phyloP scores from a whole-genome alignment of 2,329 filamentous ascomycete species.

The Aurifilum marmelostoma region DNA sequence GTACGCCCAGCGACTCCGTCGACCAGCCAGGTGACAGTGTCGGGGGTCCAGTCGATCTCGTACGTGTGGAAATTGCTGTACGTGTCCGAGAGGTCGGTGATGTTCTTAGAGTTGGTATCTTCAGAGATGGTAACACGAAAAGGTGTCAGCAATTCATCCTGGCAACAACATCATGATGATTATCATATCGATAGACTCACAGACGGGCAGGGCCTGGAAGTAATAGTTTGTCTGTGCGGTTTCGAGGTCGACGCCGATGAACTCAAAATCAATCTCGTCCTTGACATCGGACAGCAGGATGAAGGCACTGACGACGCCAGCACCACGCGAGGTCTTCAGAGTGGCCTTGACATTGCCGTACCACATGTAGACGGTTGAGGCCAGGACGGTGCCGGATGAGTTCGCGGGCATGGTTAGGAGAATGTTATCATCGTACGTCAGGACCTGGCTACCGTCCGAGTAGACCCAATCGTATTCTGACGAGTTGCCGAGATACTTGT shows the following conservation, averaged over 20 bases:
- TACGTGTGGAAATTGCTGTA: constrained; percentile 84
- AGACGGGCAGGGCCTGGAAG: constrained; percentile 89
- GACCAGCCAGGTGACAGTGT: constrained; percentile 82
- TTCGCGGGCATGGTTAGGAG: constrained; percentile 87
- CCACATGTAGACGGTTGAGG: constrained; percentile 88
- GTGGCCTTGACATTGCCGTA: constrained; percentile 90
- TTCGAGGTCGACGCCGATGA: constrained; percentile 77
- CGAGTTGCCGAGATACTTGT: constrained; percentile 84
- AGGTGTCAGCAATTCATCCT: not conserved
- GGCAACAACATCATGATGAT: too few relatives aligned
- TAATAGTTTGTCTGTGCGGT: constrained; percentile 95
- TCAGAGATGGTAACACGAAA: constrained; percentile 18
- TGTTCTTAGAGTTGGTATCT: constrained; percentile 79
- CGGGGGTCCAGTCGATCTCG: constrained; percentile 90
- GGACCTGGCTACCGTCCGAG: constrained; percentile 71
- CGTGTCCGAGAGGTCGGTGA: constrained; percentile 66
- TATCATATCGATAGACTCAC: constrained; percentile 54
- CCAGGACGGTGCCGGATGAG: constrained; percentile 84
- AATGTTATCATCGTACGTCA: constrained; percentile 64
- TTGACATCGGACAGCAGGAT: constrained; percentile 95
- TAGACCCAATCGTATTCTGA: constrained; percentile 84
- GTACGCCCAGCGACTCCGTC: constrained; percentile 79
- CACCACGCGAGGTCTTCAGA: constrained; percentile 81
- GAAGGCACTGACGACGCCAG: constrained; percentile 94
- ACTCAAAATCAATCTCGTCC: constrained; percentile 98